Base-by-base conservation (phyloP, 805 yeast species). In the Ogataea kodamae region DNA sequence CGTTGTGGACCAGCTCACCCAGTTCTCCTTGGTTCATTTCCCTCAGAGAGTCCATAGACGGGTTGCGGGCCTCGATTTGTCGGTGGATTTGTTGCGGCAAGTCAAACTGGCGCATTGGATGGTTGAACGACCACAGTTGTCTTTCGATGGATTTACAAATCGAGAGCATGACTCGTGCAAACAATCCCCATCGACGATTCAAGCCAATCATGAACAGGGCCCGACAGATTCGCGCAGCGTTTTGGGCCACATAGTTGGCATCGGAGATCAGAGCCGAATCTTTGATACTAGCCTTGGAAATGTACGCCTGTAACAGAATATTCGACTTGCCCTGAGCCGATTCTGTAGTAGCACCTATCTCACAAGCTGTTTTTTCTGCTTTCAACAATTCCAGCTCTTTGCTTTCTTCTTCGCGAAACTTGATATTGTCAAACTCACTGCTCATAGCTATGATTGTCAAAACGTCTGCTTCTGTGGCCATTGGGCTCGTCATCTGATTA, bases 221-320 rank as follows among this genome's bases (percentile, higher is more conserved):
- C 16, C 97, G 74, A 46, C 95, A 77, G 20, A 92, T 90, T 66
- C 99, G 78, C 1, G 90, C 87, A 3, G 97, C 74, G 52, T 92
- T 92, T 52, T 92, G 98, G 1, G 97, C 97, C 37, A 92, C 95
- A 55, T 92, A 92, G 43, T 86, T 83, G 30, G 85, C 70, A 58
- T 92, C 98, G 0, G 97, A 86, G 3, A 75, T 66, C 39, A 92
- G 64, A 0, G 98, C 82, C 3, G 96, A 78, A 38, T 87, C 96
- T 38, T 71, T 75, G 22, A 89, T 74, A 8, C 57, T 49, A 1
- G 87, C 77, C 37, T 79, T 77, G 0, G 97, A 87, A 18, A 92
- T 82, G 55, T 72, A 94, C 0, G 97, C 80, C 57, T 92, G 99
- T 12, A 92, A 61, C 26, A 94, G 68, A 27, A 88, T 74, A 48